Conservation (phyloP, 169 alveolate species). For the Plasmodium yoelii region DNA sequence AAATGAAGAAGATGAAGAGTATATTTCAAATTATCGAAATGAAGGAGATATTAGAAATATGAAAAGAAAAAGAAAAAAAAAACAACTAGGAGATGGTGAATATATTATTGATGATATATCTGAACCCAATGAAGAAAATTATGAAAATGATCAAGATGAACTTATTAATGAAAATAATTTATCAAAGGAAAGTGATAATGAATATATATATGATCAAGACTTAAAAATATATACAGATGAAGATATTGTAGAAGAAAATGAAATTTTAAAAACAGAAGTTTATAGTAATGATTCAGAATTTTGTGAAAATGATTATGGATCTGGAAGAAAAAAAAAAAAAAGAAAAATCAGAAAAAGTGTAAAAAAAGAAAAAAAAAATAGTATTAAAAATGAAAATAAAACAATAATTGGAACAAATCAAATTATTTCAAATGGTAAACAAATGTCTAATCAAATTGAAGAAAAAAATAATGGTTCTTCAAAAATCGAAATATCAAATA, state of each 20-base stretch:
- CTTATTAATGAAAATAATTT: constrained; percentile 21
- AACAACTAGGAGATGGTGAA: background rate
- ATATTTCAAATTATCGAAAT: background rate
- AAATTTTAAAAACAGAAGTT: constrained; percentile 45
- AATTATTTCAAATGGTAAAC: background rate
- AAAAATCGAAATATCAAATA: background rate
- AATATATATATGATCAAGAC: constrained; percentile 7
- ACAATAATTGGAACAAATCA: background rate
- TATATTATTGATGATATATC: background rate
- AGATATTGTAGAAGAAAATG: constrained; percentile 71
- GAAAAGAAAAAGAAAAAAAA: constrained; percentile 6
- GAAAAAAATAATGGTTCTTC: constrained; percentile 20
- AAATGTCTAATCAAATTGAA: background rate
- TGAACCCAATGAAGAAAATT: background rate
- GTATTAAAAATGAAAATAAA: background rate
- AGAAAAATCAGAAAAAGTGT: constrained; percentile 13
- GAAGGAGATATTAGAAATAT: background rate
- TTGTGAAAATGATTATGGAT: constrained; percentile 13
- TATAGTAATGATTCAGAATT: constrained; percentile 58
- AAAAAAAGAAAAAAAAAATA: constrained; percentile 4
- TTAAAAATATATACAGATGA: constrained; percentile 29
- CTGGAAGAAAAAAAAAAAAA: constrained; percentile 24
- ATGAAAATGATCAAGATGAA: constrained; percentile 56
- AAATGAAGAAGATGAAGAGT: background rate
- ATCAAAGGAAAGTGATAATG: constrained; percentile 39